phyloP scores from a whole-genome alignment of 345 rosid species.

The Sonneratia caseolaris region DNA sequence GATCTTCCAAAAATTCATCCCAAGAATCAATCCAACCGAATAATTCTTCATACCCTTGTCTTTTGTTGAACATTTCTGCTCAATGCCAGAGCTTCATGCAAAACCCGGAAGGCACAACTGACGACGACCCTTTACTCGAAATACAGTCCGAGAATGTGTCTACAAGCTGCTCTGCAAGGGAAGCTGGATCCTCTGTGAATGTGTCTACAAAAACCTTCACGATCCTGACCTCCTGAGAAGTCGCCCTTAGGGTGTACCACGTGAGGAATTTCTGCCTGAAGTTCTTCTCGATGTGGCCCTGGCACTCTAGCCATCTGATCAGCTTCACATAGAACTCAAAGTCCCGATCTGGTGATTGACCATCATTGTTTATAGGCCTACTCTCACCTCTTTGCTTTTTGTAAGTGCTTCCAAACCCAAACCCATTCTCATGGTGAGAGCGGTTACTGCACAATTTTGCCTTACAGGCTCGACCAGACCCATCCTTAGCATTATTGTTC shows the following conservation, averaged over 20 bases:
- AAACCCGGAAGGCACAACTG: conserved; percentile 55
- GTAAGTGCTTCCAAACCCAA: conserved; percentile 39
- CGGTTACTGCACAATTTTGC: conserved; percentile 34
- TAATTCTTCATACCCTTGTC: not conserved
- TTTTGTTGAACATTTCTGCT: not conserved
- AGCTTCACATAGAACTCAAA: conserved; percentile 74
- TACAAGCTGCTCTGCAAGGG: conserved; percentile 84
- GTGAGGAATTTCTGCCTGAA: conserved; percentile 91
- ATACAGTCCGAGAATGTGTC: conserved; percentile 79
- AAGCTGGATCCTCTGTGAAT: conserved; percentile 59
- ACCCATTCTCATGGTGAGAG: conserved; percentile 20
- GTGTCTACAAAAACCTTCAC: conserved; percentile 77
- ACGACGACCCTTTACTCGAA: conserved; percentile 45
- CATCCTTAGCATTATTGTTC: conserved; percentile 27
- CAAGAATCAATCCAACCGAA: not conserved
- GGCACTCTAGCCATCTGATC: conserved; percentile 66
- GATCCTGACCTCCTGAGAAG: conserved; percentile 56
- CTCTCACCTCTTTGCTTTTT: conserved; percentile 42
- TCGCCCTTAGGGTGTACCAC: conserved; percentile 90
- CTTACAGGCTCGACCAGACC: conserved; percentile 38
- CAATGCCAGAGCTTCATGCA: conserved; percentile 97
- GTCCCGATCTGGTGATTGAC: conserved; percentile 37
- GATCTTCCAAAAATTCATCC: conserved; percentile 5
- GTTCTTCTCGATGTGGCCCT: conserved; percentile 84
- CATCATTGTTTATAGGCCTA: conserved; percentile 27